Base-by-base conservation (phyloP, 495 filamentous ascomycete genomes). In the Hyaloscypha finlandica region DNA sequence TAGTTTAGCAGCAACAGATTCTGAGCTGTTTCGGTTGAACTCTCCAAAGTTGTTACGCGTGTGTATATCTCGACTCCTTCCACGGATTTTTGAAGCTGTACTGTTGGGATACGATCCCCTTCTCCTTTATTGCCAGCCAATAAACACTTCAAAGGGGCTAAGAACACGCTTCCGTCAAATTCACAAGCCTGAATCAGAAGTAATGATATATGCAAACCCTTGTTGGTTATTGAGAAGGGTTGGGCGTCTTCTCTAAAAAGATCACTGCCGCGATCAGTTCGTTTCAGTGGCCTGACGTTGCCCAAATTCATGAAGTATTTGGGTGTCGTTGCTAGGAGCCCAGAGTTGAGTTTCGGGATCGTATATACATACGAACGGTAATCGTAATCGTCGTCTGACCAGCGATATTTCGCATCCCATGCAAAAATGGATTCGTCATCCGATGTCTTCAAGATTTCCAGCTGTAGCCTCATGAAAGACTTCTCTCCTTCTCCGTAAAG, bases 401-500 rank as follows among this genome's bases (percentile, higher is more conserved):
- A 4, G 20, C 30, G 30, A 11, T 35, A n/a, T 25, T 2, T 2
- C 25, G 25, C 25, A 25, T 63, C 30, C 74, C 74, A 76, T 1
- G 70, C 73, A 53, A 75, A 75, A 14, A 76, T 64, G 2, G 69
- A 70, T 48, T 73, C 58, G 56, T 76, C 74, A 19, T 72, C 59
- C 20, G 69, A 68, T 8, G 8, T 53, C 53, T 65, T 75, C 16
- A 74, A 63, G 8, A 77, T 76, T 39, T 77, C 75, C 6, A 70
- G 55, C 42, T 76, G 71, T 1, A 77, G 65, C 35, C 75, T 66
- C 11, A 54, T n/a, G 59, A 76, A 77, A 14, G 75, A 71, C 22
- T 67, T 68, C 37, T 51, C 14, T n/a, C 73, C 70, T 59, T 77
- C 75, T 2, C 75, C 73, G 48, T 77, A 76, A 8, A 77, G 59